Base-by-base conservation (phyloP, 306 rosid species). In the Rubus idaeus region DNA sequence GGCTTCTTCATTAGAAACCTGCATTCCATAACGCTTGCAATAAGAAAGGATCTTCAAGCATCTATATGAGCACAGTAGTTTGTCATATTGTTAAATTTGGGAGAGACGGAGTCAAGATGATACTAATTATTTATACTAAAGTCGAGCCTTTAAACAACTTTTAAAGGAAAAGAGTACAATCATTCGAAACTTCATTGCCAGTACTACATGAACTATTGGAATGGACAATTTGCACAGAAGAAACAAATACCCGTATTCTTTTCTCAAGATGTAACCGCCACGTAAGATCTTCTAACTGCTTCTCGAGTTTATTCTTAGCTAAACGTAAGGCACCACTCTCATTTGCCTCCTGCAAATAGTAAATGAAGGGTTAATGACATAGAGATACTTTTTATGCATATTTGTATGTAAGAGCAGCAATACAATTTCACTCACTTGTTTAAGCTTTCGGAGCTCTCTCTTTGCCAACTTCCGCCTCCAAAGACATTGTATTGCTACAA, bases 191-290 rank as follows among this genome's bases (percentile, higher is more conserved):
- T 20, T 53, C 14, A 21, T 41, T 57, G 17, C 41, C 46, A 13
- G n/a, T 55, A 73, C 39, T 4, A 41, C 42, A 42, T 41, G 66
- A 73, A 40, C 6, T 8, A 13, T n/a, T 42, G 40, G 42, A 57
- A 41, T 14, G 40, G 20, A 73, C 7, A 41, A 12, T 42, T 41
- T 7, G 68, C 26, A 23, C 30, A 41, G 20, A 14, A 50, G 52
- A 69, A 68, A 63, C 16, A 78, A 0, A 77, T 95, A 95, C 99
- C 99, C 97, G 91, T 75, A 92, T 71, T 88, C 97, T 84, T 88
- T 91, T 95, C 78, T 95, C 99, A 68, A 95, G 91, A 72, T 92
- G 98, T 85, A 95, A 83, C 51, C 99, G 93, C 99, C 99, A 92
- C 4, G 96, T 88, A 76, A 92, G 90, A 65, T 95, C 98, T 73